Evolutionary conservation across 75 land plant species (phyloP).

Genomic region (Azolla pinnata): DNA sequence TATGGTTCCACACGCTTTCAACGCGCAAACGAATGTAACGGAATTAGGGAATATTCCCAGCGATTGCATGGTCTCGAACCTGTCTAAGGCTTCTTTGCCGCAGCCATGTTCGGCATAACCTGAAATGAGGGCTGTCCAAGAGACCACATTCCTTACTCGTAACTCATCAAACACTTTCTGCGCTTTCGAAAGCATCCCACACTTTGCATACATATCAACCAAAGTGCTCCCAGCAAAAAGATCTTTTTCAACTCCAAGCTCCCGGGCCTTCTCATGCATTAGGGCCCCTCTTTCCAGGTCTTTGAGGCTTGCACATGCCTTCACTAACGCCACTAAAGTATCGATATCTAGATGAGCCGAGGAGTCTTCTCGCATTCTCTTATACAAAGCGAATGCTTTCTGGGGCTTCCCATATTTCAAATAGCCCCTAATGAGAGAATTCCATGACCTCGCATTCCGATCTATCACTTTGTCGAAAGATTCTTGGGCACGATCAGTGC

Average conservation of each 20-base stretch:
- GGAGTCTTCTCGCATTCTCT: constrained; percentile 13
- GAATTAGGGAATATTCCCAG: background rate
- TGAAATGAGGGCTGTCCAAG: constrained; percentile 17
- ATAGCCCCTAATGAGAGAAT: background rate
- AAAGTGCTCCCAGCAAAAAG: constrained; percentile 34
- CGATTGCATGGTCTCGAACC: constrained; percentile 8
- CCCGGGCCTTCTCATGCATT: constrained; percentile 11
- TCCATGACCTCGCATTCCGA: constrained; percentile 27
- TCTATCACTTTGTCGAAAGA: constrained; percentile 34
- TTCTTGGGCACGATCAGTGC: background rate
- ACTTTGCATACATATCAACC: constrained; percentile 31
- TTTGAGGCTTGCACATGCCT: constrained; percentile 26
- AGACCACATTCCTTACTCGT: background rate
- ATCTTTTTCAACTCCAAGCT: constrained; percentile 25
- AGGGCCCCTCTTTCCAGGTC: constrained; percentile 21
- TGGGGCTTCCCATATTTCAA: background rate
- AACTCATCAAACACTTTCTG: constrained; percentile 15
- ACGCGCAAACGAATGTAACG: constrained; percentile 5
- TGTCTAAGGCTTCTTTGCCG: constrained; percentile 7
- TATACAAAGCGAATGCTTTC: constrained; percentile 9
- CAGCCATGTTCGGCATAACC: constrained; percentile 6
- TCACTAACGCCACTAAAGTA: background rate
- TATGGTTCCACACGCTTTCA: constrained; percentile 12
- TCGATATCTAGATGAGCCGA: background rate
- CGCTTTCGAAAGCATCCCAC: constrained; percentile 8